These are phyloP conservation scores for Fonsecaea nubica DNA, from an alignment of 2,329 filamentous ascomycete species.

Conservation along the genomic window DNA sequence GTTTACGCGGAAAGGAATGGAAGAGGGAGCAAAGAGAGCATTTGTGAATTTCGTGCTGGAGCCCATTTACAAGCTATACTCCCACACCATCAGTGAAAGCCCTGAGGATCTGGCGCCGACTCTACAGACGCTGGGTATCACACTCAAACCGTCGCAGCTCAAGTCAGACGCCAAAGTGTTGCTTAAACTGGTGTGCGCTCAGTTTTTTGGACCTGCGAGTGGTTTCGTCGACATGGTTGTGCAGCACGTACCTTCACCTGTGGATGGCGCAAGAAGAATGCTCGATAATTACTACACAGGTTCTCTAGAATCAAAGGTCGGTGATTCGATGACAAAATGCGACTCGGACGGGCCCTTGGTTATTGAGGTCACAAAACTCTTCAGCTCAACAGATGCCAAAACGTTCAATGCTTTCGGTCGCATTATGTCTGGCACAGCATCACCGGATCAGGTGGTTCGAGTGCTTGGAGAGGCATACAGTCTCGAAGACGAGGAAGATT, in stretches of 20 bases:
- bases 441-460: slow-evolving; percentile 79
- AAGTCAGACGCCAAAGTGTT: slow-evolving; percentile 88
- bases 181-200: slow-evolving; percentile 85
- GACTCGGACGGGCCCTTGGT: slow-evolving; percentile 89
- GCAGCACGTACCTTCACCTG: slow-evolving; percentile 84
- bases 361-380: slow-evolving; percentile 91
- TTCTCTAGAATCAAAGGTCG: slow-evolving; percentile 80
- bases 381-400: slow-evolving; percentile 88
- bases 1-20: slow-evolving; percentile 85
- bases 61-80: slow-evolving; percentile 97
- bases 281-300: slow-evolving; percentile 92
- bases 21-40: slow-evolving; percentile 79
- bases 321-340: slow-evolving; percentile 78
- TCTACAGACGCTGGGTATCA: slow-evolving; percentile 78
- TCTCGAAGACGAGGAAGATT: slow-evolving; percentile 96
- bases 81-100: slow-evolving; percentile 89
- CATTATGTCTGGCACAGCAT: slow-evolving; percentile 89
- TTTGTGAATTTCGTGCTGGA: slow-evolving; percentile 96
- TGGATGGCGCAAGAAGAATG: slow-evolving; percentile 75
- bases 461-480: slow-evolving; percentile 96
- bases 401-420: slow-evolving; percentile 88
- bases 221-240: slow-evolving; percentile 97
- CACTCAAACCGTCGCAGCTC: slow-evolving; percentile 89
- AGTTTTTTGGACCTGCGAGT: slow-evolving; percentile 89
- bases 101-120: slow-evolving; percentile 83